Base-by-base conservation (phyloP, 2,329 filamentous ascomycete genomes). In the Fusarium oxysporum region DNA sequence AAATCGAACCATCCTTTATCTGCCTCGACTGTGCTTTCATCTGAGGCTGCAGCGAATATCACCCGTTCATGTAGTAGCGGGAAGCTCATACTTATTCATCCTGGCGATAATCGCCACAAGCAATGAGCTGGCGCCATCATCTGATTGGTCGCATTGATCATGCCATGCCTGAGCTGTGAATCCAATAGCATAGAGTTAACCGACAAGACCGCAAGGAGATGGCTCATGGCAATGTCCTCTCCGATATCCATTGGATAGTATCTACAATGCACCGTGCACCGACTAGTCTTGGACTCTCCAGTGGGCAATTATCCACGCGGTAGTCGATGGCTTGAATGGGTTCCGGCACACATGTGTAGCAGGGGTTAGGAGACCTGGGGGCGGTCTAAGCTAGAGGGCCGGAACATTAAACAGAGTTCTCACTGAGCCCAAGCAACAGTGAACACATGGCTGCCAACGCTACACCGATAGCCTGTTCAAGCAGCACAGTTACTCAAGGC, bases 391-490 rank as follows among this genome's bases (percentile, higher is more conserved):
- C 37, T n/a, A 40, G 33, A 45, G 38, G 28, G 28, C 51, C 41
- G 55, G 58, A 65, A 73, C 16, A 40, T 55, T 43, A 44, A 48
- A 67, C 64, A 63, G 25, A 70, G 48, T 58, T 37, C 43, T 51
- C 50, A 48, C 44, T 32, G 54, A 51, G 53, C 57, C 44, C 57
- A 70, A 51, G 35, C 35, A 67, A 47, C 35, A 44, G 40, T 8
- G 43, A 62, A 33, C 41, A 41, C 63, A 50, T 62, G 40, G 62
- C 38, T 62, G 53, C 47, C 45, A 54, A 65, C 62, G 51, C 66
- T 55, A 63, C 70, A 62, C 54, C 62, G 41, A 64, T 40, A 56
- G 21, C 32, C 16, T 56, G 45, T 62, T 53, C 33, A 70, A 72
- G 55, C 59, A 53, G 55, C 59, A 38, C 35, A 47, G 30, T 43